Evolutionary conservation across 805 yeast genomes (phyloP), one percentile per base, ranked within the genome.

Genomic region (Barnettozyma sucrosica): DNA sequence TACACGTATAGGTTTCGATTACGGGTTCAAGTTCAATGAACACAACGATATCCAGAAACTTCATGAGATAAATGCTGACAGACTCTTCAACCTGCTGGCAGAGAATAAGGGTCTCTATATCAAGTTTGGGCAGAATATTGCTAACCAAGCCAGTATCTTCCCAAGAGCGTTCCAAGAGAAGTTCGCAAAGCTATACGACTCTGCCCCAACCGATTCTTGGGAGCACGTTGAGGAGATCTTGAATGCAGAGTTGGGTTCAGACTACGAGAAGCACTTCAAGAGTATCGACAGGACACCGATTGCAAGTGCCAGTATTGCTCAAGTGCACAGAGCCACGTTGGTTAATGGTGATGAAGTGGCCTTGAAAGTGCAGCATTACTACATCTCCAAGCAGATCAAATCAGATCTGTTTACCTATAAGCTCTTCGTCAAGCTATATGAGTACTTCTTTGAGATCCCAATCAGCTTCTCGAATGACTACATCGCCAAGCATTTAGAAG

Each of bases 221-320:
- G 56, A 47, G 1, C 56, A 61, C 1, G 66, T 75, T 16, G 77
- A 80, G 46, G 45, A 50, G 4, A 65, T 70, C 2, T 61, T 81
- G 49, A 57, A 51, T 14, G 54, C 51, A 16, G 72, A 71, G 42
- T 54, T 75, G 39, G 83, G 83, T 7, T 43, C 47, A 1, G 54
- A 71, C 53, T 77, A 76, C 59, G 62, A 60, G 37, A 55, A 64
- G 10, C 55, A 68, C 1, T 80, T 80, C 54, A 62, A 63, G 1
- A 51, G 52, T 7, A 67, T 85, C 34, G 83, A 81, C 30, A 77
- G 74, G 51, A 56, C 43, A 1, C 87, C 92, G 1, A 67, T 83
- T 16, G 93, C 92, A 2, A 79, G 87, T 61, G 95, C 92, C 0
- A 79, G 85, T 41, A 73, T 83, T 52, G 89, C 88, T 0, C 89